Percentiles rank a stretch among this genome's conserved stretches.
These are phyloP conservation scores for Trichoderma atrobrunneum DNA, from an alignment of 2,329 filamentous ascomycete species.

Conservation along the genomic window DNA sequence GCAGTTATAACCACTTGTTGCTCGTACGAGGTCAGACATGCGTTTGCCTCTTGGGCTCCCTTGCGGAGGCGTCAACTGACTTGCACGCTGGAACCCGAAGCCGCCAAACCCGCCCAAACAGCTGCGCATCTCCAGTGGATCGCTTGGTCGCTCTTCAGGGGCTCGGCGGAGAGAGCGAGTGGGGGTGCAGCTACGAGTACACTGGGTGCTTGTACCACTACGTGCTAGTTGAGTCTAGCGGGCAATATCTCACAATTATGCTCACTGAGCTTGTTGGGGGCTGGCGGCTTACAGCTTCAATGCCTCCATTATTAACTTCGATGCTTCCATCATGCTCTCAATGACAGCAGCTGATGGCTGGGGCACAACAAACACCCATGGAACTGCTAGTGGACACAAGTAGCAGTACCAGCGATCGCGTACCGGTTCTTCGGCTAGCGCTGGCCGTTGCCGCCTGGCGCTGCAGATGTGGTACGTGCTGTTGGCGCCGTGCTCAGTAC, in stretches of 20 bases:
- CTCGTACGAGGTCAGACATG: constrained; percentile 1
- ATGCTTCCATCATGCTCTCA: not conserved
- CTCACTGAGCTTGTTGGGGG: not conserved
- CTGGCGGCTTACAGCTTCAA: not conserved
- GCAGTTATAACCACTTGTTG: not conserved
- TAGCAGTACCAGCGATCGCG: not conserved
- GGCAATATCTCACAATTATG: not conserved
- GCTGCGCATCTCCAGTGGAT: constrained; percentile 17
- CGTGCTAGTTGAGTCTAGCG: not conserved
- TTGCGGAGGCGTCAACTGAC: constrained; percentile 18
- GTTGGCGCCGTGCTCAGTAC: not conserved
- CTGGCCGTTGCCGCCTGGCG: not conserved
- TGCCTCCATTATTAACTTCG: not conserved
- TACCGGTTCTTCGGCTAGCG: not conserved
- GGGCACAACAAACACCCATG: not conserved
- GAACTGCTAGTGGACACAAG: not conserved
- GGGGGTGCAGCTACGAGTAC: not conserved
- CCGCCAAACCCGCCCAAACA: constrained; percentile 17
- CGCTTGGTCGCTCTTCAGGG: constrained; percentile 15
- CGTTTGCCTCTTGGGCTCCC: constrained; percentile 9
- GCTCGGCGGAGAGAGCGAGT: constrained; percentile 11
- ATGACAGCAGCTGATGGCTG: not conserved
- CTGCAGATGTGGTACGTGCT: not conserved
- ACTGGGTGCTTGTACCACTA: not conserved
- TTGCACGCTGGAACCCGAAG: constrained; percentile 16